Evolutionary conservation across 306 rosid genomes (phyloP).

Genomic region (Ormosia emarginata): DNA sequence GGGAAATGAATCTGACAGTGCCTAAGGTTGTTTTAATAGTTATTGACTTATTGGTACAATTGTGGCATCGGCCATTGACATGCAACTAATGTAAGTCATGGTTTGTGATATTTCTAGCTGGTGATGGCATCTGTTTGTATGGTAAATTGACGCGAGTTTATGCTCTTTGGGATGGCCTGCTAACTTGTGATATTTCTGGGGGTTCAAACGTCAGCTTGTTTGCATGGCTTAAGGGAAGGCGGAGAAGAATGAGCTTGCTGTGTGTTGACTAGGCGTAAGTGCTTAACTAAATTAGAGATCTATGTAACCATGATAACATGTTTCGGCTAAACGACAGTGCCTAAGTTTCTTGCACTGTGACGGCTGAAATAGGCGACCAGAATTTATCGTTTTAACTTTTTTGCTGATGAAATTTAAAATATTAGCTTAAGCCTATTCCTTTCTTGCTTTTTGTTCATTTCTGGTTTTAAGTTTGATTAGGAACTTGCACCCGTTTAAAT

Average conservation of each 20-base stretch:
- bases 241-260: neutral
- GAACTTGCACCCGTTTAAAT: neutral
- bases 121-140: neutral
- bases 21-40: slow-evolving; percentile 22
- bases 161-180: neutral
- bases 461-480: neutral
- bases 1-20: slow-evolving; percentile 79
- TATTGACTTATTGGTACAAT: neutral
- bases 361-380: neutral
- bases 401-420: neutral
- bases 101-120: neutral
- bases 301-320: neutral
- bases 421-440: neutral
- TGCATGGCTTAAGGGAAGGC: neutral
- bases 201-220: neutral
- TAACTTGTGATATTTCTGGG: neutral
- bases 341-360: neutral
- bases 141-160: neutral
- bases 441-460: neutral
- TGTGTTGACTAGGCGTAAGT: neutral
- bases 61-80: neutral
- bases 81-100: neutral
- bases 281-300: neutral
- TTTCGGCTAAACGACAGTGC: neutral
- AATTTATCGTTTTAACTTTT: neutral